Base-by-base conservation (phyloP, 768 basidiomycete genomes). In the Dioszegia aurantiaca region DNA sequence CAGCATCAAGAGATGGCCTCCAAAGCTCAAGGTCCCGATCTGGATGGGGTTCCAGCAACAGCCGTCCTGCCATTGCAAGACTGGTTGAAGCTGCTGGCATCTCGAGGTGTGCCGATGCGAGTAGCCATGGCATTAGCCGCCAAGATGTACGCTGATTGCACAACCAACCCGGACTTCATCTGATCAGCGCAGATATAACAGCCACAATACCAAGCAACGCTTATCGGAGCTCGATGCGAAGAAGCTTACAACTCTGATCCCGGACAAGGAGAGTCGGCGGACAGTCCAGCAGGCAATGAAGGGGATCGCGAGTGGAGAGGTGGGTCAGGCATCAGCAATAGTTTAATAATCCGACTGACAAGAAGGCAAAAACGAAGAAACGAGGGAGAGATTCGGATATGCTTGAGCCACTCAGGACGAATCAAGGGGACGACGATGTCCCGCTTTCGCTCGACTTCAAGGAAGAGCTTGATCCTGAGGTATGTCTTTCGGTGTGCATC, bases 51-150 rank as follows among this genome's bases (percentile, higher is more conserved):
- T 19, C 42, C 59, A 2, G 48, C 67, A 10, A 62, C 58, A 3
- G 55, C 60, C 0, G 46, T 60, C 12, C 59, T 77, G 9, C 62
- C 70, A 0, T 52, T 77, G 8, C 73, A 63, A 46, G 68, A 66
- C 28, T 77, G 75, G 75, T 53, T 77, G 6, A 72, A 72, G 56
- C 47, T 70, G 24, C 61, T 73, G 12, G 57, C 68, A 6, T 52
- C 62, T 17, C 62, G 75, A 45, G 73, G 70, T 0, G 73, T 74
- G 4, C 68, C 75, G 36, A 77, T 75, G 75, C 40, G 75, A 28
- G 63, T 72, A 10, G 73, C 72, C 0, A 77, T 77, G 73, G 57
- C 52, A 9, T 43, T 77, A 24, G 75, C 75, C 2, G 68, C 65
- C 5, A 77, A 77, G 52, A 67, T 75, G 75, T 77, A 44, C 46